phyloP scores from a whole-genome alignment of 1,139 yeast genomes.

The Geotrichum siamense region DNA sequence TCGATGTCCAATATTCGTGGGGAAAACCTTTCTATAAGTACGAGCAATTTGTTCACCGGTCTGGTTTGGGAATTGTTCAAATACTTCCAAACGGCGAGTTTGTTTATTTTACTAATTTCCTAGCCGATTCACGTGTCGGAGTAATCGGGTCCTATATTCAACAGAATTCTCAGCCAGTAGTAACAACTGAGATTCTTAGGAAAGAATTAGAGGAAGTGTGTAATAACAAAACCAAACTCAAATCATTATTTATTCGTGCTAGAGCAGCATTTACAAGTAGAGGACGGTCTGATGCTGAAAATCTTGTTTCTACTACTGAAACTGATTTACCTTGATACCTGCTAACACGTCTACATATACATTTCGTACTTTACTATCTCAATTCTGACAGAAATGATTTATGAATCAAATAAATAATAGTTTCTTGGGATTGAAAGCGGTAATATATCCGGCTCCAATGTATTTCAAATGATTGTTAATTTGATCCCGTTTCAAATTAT shows the following conservation, averaged over 20 bases:
- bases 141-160: conserved; percentile 1
- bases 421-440: too few relatives aligned
- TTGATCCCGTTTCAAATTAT: too few relatives aligned
- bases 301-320: conserved; percentile 11
- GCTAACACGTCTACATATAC: too few relatives aligned
- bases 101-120: conserved; percentile 43
- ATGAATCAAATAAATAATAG: too few relatives aligned
- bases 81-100: conserved; percentile 74
- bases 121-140: conserved; percentile 31
- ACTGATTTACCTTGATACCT: conserved; percentile 1
- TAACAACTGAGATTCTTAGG: conserved; percentile 2
- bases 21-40: conserved; percentile 76
- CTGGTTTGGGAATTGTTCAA: conserved; percentile 89
- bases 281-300: conserved; percentile 14
- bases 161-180: conserved; percentile 1
- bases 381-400: too few relatives aligned
- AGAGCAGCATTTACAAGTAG: conserved; percentile 17
- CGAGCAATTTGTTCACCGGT: conserved; percentile 82
- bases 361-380: conserved; percentile 11
- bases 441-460: too few relatives aligned
- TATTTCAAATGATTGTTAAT: too few relatives aligned
- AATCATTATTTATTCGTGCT: conserved; percentile 50
- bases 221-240: conserved; percentile 43
- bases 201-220: conserved; percentile 39
- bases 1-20: conserved; percentile 73